Percentiles rank a stretch among this genome's conserved stretches.
These are phyloP conservation scores for Sporothrix phasma DNA, from an alignment of 2,329 filamentous ascomycete genomes.

Conservation along the genomic window DNA sequence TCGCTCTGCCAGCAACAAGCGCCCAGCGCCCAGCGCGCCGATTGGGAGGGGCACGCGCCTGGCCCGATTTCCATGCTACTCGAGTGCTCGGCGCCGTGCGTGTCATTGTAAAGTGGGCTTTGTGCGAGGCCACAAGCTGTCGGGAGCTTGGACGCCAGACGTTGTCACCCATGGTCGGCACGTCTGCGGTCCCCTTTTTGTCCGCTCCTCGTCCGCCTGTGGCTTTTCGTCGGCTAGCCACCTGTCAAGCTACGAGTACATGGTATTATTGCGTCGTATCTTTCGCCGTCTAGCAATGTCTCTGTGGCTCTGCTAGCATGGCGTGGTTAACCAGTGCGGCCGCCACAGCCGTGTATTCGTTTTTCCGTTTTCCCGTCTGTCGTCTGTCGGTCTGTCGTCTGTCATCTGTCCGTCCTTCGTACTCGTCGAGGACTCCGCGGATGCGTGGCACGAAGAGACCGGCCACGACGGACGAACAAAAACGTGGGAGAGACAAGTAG, in stretches of 20 bases:
- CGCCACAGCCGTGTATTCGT: too few species aligned
- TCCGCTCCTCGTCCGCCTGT: too few species aligned
- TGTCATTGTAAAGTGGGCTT: background rate
- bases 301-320: background rate
- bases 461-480: background rate
- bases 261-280: too few species aligned
- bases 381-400: background rate
- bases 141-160: background rate
- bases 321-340: too few species aligned
- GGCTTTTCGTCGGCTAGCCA: too few species aligned
- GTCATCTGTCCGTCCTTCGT: background rate
- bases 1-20: background rate
- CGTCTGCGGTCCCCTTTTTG: too few species aligned
- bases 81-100: background rate
- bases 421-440: background rate
- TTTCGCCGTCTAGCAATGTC: background rate
- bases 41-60: background rate
- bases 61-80: background rate
- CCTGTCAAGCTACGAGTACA: too few species aligned
- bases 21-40: background rate
- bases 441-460: too few species aligned
- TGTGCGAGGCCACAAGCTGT: background rate
- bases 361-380: too few species aligned
- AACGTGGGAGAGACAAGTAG: background rate
- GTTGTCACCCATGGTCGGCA: background rate